phyloP scores from a whole-genome alignment of 495 filamentous ascomycete species.

The Aspergillus egyptiacus region DNA sequence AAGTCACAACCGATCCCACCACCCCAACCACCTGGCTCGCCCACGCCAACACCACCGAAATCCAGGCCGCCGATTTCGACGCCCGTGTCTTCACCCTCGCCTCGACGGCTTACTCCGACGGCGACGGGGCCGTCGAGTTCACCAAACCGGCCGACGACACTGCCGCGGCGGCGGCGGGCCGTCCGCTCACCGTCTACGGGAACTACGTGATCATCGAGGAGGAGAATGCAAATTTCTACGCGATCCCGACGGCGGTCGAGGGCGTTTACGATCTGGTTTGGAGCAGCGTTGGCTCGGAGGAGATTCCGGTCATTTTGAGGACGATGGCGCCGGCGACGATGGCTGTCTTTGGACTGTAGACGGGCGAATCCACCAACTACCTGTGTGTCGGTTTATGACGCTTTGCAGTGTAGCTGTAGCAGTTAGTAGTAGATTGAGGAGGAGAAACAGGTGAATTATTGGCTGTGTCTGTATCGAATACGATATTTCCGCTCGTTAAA shows the following conservation, averaged over 20 bases:
- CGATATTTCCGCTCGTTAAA: too few relatives aligned
- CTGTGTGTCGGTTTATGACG: too few relatives aligned
- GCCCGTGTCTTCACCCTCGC: not conserved
- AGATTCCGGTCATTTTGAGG: conserved; percentile 2
- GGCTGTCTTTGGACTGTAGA: too few relatives aligned
- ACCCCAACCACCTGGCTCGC: conserved; percentile 1
- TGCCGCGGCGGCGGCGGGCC: not conserved
- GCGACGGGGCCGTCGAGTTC: not conserved
- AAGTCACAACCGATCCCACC: not conserved
- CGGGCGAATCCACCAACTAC: too few relatives aligned
- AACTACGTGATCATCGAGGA: not conserved
- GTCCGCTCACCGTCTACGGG: not conserved
- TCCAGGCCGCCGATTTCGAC: not conserved
- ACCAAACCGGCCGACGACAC: not conserved
- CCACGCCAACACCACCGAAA: not conserved
- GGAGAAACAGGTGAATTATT: too few relatives aligned
- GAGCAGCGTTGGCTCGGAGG: not conserved
- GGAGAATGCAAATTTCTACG: conserved; percentile 3
- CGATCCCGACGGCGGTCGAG: not conserved
- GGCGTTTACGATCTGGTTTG: conserved; percentile 3
- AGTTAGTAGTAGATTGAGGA: too few relatives aligned
- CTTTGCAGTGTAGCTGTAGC: too few relatives aligned
- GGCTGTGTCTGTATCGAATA: too few relatives aligned
- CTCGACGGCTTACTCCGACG: too few relatives aligned
- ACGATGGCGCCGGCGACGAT: conserved; percentile 3